Conservation (phyloP, 1,139 yeast genomes). For the Suhomyces bribrorum region DNA sequence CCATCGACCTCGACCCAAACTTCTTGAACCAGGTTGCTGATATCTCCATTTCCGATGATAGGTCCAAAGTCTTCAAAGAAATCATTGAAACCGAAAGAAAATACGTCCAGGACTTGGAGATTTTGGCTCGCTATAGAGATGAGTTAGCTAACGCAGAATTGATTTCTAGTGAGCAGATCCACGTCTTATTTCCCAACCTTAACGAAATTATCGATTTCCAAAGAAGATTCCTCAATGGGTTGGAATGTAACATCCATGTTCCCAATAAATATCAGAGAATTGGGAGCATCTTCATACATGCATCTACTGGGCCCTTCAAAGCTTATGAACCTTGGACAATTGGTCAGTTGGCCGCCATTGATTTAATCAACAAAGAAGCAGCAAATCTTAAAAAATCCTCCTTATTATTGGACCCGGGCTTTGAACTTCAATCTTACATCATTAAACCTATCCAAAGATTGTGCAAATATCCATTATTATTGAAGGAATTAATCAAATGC, state of each 20-base stretch:
- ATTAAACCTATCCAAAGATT: constrained; percentile 94
- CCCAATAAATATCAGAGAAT: constrained; percentile 78
- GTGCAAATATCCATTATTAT: constrained; percentile 85
- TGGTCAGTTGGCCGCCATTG: constrained; percentile 84
- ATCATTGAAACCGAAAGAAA: constrained; percentile 87
- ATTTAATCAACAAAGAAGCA: constrained; percentile 69
- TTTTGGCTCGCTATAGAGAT: constrained; percentile 63
- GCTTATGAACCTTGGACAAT: constrained; percentile 91
- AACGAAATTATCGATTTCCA: constrained; percentile 88
- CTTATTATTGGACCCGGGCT: constrained; percentile 74
- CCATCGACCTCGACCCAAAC: constrained; percentile 7
- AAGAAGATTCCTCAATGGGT: constrained; percentile 80
- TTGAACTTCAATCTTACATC: constrained; percentile 85
- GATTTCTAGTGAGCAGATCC: constrained; percentile 77
- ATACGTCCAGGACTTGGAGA: constrained; percentile 87
- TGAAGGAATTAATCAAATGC: constrained; percentile 71
- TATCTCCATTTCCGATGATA: constrained; percentile 47
- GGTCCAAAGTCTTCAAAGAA: constrained; percentile 82
- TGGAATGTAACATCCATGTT: constrained; percentile 82
- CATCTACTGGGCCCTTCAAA: constrained; percentile 74
- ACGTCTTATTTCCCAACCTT: constrained; percentile 83
- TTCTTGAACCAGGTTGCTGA: constrained; percentile 19
- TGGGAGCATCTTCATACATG: constrained; percentile 84
- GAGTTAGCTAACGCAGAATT: constrained; percentile 67
- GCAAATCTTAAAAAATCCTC: constrained; percentile 57